A percentile compares a stretch with the other conserved stretches of the same genome.
phyloP scores from a whole-genome alignment of 176 grass and related monocot species.

The Typha latifolia region DNA sequence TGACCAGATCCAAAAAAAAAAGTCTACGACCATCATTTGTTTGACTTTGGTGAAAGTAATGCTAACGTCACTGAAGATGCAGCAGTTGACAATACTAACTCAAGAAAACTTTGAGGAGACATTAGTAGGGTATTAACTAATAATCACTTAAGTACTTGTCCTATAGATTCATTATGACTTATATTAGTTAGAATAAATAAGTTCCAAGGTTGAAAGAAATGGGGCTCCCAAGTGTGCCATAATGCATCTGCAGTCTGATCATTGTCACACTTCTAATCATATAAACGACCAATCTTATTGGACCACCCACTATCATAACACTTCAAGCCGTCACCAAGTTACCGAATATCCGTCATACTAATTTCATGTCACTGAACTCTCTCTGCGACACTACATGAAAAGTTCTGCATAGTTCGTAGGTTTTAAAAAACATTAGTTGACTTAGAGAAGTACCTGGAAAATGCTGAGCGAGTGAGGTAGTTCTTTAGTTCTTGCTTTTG shows the following conservation, averaged over 20 bases:
- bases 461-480: slow-evolving; percentile 20
- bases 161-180: too few species aligned
- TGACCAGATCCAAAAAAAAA: too few species aligned
- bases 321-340: background rate
- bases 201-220: too few species aligned
- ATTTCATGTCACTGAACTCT: background rate
- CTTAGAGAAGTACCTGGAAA: slow-evolving; percentile 32
- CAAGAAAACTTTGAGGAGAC: too few species aligned
- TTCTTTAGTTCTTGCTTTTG: slow-evolving; percentile 55
- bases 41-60: too few species aligned
- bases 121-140: too few species aligned
- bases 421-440: slow-evolving; percentile 6
- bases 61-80: too few species aligned
- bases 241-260: background rate
- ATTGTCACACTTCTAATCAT: background rate
- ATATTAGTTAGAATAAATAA: too few species aligned
- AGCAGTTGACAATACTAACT: too few species aligned
- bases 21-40: too few species aligned
- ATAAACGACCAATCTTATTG: background rate
- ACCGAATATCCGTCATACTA: background rate
- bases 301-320: background rate
- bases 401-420: background rate
- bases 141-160: too few species aligned
- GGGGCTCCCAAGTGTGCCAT: too few species aligned
- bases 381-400: background rate